Evolutionary conservation across 75 land plant species (phyloP), one percentile per base, ranked within the genome.

Genomic region (Chamaecyparis obtusa): DNA sequence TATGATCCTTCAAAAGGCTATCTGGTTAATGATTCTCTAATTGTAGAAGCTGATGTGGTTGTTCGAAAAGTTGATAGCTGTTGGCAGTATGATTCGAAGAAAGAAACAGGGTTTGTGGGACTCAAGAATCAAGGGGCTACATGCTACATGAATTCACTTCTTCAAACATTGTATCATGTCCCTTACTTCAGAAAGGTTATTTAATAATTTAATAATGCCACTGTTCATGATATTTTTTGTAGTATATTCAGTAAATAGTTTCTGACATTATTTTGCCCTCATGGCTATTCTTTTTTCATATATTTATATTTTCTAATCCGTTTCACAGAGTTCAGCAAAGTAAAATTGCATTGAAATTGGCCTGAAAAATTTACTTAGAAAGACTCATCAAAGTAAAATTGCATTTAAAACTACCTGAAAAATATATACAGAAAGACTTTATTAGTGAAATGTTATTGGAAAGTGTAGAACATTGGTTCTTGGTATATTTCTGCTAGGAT

Each of bases 81-180:
- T 84, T 95, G 97, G 95, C 87, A 92, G 7, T 93, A 97, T 90
- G 99, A 98, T 83, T 98, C 99, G 39, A 98, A 96, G 83, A 96
- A 98, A 77, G 99, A 98, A 85, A 98, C 99, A 86, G 99, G 99
- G 30, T 98, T 89, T 93, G 99, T 98, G 60, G 99, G 99, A 49
- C 91, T 98, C 80, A 98, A 98, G 92, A 98, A 98, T 86, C 99
- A 98, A 88, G 99, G 99, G 67, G 99, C 99, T 10, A 98, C 99
- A 5, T 98, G 99, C 87, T 98, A 98, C 88, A 98, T 98, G 99
- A 98, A 96, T 84, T 98, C 99, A 84, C 96, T 98, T 85, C 96
- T 98, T 43, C 99, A 98, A 69, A 96, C 98, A 49, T 84, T 98
- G 86, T 98, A 92, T 77, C 99, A 98, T 88, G 94, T 98, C 86